These are phyloP conservation scores for Sporothrix inflata DNA, from an alignment of 2,329 filamentous ascomycete genomes.

Conservation along the genomic window DNA sequence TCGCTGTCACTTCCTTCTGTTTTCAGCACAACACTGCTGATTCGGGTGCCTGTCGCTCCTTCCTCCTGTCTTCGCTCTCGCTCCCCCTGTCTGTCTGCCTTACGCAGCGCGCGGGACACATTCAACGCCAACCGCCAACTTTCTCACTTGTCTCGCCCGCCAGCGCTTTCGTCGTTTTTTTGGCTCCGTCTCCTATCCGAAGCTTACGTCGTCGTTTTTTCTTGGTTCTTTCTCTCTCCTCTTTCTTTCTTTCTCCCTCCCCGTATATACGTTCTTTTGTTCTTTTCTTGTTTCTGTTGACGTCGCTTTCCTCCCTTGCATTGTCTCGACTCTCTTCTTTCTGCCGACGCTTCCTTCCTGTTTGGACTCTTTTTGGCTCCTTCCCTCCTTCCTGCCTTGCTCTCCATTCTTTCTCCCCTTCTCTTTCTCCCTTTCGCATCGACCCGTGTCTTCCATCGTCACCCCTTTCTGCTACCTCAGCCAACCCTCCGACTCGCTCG, in stretches of 20 bases:
- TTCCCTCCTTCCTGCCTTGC: not conserved
- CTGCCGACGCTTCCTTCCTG: not conserved
- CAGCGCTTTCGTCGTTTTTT: too few species aligned
- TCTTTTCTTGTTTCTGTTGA: not conserved
- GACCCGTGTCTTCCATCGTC: not conserved
- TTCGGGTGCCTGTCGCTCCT: not conserved
- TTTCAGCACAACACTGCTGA: too few species aligned
- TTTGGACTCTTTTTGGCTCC: not conserved
- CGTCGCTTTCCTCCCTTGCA: not conserved
- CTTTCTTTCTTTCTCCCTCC: not conserved
- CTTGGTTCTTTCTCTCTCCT: not conserved
- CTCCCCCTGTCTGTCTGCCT: not conserved
- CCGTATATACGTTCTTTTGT: not conserved
- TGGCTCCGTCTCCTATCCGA: not conserved
- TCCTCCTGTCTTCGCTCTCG: not conserved
- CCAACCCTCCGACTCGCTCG: not conserved
- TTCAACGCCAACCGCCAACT: slow-evolving; percentile 14
- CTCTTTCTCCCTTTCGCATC: slow-evolving; percentile 1
- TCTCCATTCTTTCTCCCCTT: not conserved
- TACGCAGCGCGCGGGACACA: not conserved
- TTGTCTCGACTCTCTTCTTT: not conserved
- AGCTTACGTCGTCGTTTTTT: not conserved
- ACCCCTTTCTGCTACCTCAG: not conserved
- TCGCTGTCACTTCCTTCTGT: too few species aligned
- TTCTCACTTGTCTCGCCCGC: not conserved